Evolutionary conservation across 164 flowering plant genomes (phyloP).

Genomic region (Chimonanthus salicifolius): DNA sequence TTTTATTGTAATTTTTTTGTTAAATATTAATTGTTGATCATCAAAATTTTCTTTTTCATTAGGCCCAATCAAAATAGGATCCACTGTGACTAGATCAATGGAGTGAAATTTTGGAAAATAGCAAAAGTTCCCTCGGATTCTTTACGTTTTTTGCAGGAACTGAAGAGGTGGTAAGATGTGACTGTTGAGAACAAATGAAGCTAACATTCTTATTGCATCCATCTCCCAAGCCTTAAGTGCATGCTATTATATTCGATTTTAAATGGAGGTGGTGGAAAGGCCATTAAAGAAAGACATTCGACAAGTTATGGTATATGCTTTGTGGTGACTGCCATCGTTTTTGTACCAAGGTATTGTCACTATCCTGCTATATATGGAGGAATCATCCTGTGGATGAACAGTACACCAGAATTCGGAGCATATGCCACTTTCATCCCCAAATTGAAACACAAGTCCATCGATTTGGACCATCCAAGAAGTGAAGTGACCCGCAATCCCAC

Average conservation of each 20-base stretch:
- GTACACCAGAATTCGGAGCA: not conserved
- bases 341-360: not conserved
- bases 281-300: not conserved
- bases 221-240: not conserved
- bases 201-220: not conserved
- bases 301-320: not conserved
- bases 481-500: not conserved
- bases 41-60: no score
- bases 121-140: not conserved
- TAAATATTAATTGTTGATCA: no score
- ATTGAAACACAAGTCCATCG: not conserved
- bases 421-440: not conserved
- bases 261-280: not conserved
- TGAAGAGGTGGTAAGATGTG: not conserved
- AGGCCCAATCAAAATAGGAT: no score
- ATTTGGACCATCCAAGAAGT: not conserved
- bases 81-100: no score
- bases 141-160: not conserved
- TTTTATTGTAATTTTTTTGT: no score
- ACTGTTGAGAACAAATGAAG: constrained; percentile 5
- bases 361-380: not conserved
- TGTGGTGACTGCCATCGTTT: not conserved
- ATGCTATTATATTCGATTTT: not conserved
- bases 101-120: no score
- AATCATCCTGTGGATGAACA: not conserved